Conservation (phyloP, 78 protist species). For the Corallochytrium limacisporum region DNA sequence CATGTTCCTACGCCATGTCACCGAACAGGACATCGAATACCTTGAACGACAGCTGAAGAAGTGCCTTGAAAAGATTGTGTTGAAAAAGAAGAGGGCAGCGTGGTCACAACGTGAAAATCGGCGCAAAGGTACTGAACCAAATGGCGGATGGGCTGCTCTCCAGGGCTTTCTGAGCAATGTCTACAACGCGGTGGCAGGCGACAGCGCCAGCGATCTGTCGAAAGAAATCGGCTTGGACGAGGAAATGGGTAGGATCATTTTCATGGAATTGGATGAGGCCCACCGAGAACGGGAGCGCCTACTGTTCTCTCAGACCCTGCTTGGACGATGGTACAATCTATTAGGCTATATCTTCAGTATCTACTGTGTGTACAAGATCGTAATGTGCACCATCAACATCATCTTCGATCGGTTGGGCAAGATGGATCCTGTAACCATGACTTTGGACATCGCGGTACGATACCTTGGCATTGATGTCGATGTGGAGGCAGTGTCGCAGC, state of each 20-base stretch:
- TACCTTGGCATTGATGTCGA: slow-evolving; percentile 45
- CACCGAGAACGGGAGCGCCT: slow-evolving; percentile 9
- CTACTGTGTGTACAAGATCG: slow-evolving; percentile 62
- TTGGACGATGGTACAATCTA: slow-evolving; percentile 47
- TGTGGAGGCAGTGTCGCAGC: slow-evolving; percentile 61
- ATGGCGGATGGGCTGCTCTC: neutral
- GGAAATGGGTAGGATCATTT: slow-evolving; percentile 25
- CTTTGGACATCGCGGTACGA: slow-evolving; percentile 1
- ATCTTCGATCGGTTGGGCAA: slow-evolving; percentile 40
- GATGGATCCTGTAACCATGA: slow-evolving; percentile 57
- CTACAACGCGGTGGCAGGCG: no score
- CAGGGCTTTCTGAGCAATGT: neutral
- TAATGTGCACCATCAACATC: slow-evolving; percentile 57
- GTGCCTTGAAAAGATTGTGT: neutral
- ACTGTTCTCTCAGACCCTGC: slow-evolving; percentile 36
- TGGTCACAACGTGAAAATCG: no score
- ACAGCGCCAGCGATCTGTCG: no score
- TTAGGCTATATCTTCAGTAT: slow-evolving; percentile 53
- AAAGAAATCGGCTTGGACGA: slow-evolving; percentile 2
- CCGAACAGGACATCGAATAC: neutral
- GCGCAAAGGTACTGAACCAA: no score
- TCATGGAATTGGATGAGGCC: slow-evolving; percentile 40
- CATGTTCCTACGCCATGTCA: slow-evolving; percentile 24
- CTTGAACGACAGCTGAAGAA: slow-evolving; percentile 12
- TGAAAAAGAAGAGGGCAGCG: no score